A percentile compares a stretch with the other conserved stretches of the same genome.
Conservation (phyloP, 768 basidiomycete species). For the Boletus pseudopeckii region DNA sequence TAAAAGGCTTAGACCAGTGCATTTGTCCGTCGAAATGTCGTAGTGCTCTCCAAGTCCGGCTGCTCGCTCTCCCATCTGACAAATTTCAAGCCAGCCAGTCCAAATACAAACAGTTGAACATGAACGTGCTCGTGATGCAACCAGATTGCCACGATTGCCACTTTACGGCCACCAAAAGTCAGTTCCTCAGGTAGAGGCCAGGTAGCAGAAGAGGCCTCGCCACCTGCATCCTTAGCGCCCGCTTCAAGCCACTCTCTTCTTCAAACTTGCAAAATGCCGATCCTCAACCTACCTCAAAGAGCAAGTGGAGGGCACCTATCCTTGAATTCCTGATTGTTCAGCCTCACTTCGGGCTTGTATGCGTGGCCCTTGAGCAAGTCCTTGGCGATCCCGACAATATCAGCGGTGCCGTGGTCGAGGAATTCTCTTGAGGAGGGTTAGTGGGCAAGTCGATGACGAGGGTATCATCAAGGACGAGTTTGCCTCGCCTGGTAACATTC, state of each 20-base stretch:
- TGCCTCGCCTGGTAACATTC: background rate
- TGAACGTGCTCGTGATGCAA: background rate
- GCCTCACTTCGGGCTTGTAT: background rate
- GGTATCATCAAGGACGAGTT: background rate
- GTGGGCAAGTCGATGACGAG: too few species aligned
- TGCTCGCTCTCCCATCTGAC: background rate
- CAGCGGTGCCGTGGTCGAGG: background rate
- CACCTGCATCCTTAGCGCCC: background rate
- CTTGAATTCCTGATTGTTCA: background rate
- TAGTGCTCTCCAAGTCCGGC: background rate
- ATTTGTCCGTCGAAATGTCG: background rate
- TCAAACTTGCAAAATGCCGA: too few species aligned
- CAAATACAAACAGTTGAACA: background rate
- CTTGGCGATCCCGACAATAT: background rate
- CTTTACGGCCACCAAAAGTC: background rate
- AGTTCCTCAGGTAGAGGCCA: background rate
- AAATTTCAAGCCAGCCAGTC: background rate
- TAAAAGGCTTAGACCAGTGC: background rate
- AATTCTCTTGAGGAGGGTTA: background rate
- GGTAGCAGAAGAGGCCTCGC: background rate
- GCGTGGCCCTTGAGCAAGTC: background rate
- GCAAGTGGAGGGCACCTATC: too few species aligned
- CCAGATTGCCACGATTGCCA: background rate
- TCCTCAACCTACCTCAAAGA: too few species aligned
- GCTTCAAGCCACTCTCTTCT: background rate